Base-by-base conservation (phyloP, 768 basidiomycete genomes). In the Trichaptum fuscoviolaceum region DNA sequence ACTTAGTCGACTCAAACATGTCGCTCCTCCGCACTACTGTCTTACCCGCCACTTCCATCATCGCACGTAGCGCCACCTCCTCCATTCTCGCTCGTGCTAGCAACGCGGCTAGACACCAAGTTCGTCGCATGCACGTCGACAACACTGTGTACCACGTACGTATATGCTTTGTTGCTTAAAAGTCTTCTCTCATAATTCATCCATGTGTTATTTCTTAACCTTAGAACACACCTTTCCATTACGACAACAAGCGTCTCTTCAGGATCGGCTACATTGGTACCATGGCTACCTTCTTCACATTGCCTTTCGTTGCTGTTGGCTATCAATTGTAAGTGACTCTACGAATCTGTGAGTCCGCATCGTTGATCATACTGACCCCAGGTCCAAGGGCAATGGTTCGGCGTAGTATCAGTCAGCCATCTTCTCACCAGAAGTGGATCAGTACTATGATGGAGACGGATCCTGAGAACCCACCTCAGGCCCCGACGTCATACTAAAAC, bases 331-430 rank as follows among this genome's bases (percentile, higher is more conserved):
- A 20, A 52, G 42, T 52, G 15, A 20, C 20, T 20, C 42, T 52
- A 6, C 3, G 15, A 12, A 15, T 52, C 10, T 5, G 15, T 4
- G 42, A 52, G 42, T 52, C 42, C 42, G 42, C 20, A 52, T 5
- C 42, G 42, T 52, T 52, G 42, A 52, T 15, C 42, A 12, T 52
- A 52, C 42, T 52, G 42, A 52, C 42, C 30, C 30, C 20, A 52
- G 42, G 42, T 52, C 42, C 42, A 52, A 52, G 42, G 42, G 42
- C 42, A 52, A 52, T 52, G 42, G 42, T 52, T 52, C 42, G 42
- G 42, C 42, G 42, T 20, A 52, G 15, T 52, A 4, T 52, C 42
- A 52, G 42, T 52, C 15, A 52, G 20, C 42, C 42, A 52, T 20
- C 42, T 12, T 2, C 42, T 5, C 3, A 12, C 10, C 42, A 52